These are phyloP conservation scores for Phaeosphaeriaceae sp. DNA, from an alignment of 2,329 filamentous ascomycete species.

Conservation along the genomic window DNA sequence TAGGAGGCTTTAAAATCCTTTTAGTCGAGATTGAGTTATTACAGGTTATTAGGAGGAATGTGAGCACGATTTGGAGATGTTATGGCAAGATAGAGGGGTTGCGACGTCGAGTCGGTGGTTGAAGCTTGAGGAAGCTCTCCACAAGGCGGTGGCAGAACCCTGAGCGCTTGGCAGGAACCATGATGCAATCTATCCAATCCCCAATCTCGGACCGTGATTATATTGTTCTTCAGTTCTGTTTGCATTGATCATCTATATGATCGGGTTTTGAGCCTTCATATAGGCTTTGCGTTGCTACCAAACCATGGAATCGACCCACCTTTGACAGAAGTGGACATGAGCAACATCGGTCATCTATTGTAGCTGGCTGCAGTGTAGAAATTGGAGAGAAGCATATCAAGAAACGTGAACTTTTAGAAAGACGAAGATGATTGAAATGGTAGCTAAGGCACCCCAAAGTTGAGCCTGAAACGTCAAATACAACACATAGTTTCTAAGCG, in stretches of 20 bases:
- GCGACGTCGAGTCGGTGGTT: slow-evolving; percentile 10
- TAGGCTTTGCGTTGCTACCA: background rate
- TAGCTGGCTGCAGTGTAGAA: too few relatives aligned
- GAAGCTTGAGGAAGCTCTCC: slow-evolving; percentile 22
- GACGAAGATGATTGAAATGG: too few relatives aligned
- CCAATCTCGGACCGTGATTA: too few relatives aligned
- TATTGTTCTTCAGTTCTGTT: too few relatives aligned
- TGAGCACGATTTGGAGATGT: background rate
- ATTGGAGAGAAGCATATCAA: too few relatives aligned
- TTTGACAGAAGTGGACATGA: too few relatives aligned
- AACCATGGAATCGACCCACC: too few relatives aligned
- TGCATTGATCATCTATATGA: too few relatives aligned
- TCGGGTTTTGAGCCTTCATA: background rate
- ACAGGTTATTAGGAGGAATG: background rate
- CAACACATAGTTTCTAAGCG: background rate
- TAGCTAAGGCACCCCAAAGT: too few relatives aligned
- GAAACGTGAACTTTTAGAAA: too few relatives aligned
- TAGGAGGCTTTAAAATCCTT: background rate
- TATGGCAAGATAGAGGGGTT: slow-evolving; percentile 8
- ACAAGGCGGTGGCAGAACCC: slow-evolving; percentile 25
- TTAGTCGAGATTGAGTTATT: background rate
- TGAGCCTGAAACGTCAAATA: background rate
- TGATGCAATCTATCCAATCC: slow-evolving; percentile 2
- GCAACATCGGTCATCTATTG: too few relatives aligned
- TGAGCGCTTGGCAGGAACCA: slow-evolving; percentile 19